phyloP scores from a whole-genome alignment of 2,329 filamentous ascomycete species.

The Zalaria sp. region DNA sequence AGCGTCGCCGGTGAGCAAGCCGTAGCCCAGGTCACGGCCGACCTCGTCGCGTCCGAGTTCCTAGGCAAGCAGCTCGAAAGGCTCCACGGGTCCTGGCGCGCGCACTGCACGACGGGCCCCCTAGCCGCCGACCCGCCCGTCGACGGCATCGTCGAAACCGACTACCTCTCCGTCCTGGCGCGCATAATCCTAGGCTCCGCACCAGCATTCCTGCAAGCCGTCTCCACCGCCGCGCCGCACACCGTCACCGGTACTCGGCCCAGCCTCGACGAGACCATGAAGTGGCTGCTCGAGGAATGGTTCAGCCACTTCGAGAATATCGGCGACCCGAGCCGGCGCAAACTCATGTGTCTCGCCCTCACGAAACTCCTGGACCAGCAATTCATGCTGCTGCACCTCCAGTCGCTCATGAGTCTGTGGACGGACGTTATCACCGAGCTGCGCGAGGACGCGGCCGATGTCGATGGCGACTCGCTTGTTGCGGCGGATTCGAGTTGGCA shows the following conservation, averaged over 20 bases:
- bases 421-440: conserved; percentile 54
- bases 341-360: conserved; percentile 58
- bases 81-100: conserved; percentile 39
- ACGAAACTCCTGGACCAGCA: conserved; percentile 51
- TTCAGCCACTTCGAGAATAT: conserved; percentile 56
- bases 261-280: conserved; percentile 21
- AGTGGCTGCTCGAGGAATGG: conserved; percentile 43
- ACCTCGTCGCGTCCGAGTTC: conserved; percentile 43
- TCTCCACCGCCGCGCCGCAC: conserved; percentile 21
- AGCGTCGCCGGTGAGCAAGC: conserved; percentile 35
- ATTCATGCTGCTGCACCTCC: conserved; percentile 33
- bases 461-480: conserved; percentile 23
- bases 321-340: conserved; percentile 50
- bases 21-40: conserved; percentile 35
- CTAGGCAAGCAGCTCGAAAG: conserved; percentile 39
- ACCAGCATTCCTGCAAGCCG: conserved; percentile 44
- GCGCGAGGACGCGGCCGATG: conserved; percentile 41
- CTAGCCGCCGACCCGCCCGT: conserved; percentile 56
- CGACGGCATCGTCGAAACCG: conserved; percentile 62
- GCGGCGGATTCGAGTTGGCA: conserved; percentile 19
- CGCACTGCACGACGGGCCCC: conserved; percentile 71
- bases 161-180: conserved; percentile 74
- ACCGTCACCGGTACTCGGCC: conserved; percentile 2
- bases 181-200: conserved; percentile 65
- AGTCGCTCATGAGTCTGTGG: conserved; percentile 66